phyloP scores from a whole-genome alignment of 1,284 basidiomycete genomes.

The Ceratobasidium sp. region DNA sequence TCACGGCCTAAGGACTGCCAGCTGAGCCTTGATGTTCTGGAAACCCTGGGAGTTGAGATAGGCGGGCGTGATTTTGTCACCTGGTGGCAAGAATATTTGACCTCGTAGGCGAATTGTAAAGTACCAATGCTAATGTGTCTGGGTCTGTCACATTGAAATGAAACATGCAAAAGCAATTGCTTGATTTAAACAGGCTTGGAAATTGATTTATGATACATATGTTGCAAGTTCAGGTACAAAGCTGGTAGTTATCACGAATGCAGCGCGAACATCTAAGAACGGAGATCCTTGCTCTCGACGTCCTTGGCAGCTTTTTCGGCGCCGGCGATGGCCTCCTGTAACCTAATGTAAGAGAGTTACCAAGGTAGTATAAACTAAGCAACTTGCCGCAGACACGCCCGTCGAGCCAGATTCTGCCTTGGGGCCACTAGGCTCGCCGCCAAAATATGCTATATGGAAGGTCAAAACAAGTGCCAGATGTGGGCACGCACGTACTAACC shows the following conservation, averaged over 20 bases:
- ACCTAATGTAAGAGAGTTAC: neutral
- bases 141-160: neutral
- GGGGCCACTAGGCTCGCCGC: neutral
- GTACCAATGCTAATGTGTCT: neutral
- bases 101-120: constrained; percentile 1
- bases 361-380: neutral
- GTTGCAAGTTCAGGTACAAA: constrained; percentile 2
- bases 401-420: neutral
- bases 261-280: neutral
- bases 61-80: constrained; percentile 76
- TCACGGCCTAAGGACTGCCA: constrained; percentile 78
- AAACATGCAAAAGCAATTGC: neutral
- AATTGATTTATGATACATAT: constrained; percentile 21
- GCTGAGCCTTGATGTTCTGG: constrained; percentile 58
- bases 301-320: constrained; percentile 9
- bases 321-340: constrained; percentile 19
- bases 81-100: constrained; percentile 68
- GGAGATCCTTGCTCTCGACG: constrained; percentile 16
- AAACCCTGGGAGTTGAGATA: constrained; percentile 76
- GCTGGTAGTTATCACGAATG: neutral
- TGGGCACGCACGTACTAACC: constrained; percentile 51
- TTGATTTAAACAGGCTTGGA: neutral
- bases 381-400: constrained; percentile 23
- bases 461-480: neutral
- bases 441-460: constrained; percentile 28